phyloP scores from a whole-genome alignment of 164 flowering plant genomes.

The Kingdonia uniflora region DNA sequence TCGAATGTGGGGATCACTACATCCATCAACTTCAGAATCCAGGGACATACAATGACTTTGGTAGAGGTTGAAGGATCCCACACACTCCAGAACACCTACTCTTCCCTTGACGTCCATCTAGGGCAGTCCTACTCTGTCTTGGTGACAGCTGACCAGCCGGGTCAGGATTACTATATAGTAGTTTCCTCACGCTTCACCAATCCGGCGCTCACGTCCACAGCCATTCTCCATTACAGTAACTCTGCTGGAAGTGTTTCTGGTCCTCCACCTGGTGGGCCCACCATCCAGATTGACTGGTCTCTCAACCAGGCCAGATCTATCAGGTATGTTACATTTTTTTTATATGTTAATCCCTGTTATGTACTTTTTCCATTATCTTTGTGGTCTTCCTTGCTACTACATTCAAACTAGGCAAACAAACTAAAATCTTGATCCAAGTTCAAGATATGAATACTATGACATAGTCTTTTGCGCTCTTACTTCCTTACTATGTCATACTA shows the following conservation, averaged over 20 bases:
- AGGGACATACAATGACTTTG: slow-evolving; percentile 74
- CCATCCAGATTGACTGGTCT: slow-evolving; percentile 67
- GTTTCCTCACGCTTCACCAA: slow-evolving; percentile 79
- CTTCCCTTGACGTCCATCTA: slow-evolving; percentile 74
- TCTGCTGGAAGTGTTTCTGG: slow-evolving; percentile 56
- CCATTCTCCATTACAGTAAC: slow-evolving; percentile 76
- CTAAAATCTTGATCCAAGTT: too few species aligned
- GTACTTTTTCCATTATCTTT: too few species aligned
- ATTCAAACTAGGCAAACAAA: too few species aligned
- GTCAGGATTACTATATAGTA: slow-evolving; percentile 69
- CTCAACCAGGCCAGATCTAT: slow-evolving; percentile 75
- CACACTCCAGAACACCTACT: slow-evolving; percentile 68
- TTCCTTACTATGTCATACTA: too few species aligned
- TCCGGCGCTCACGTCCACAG: slow-evolving; percentile 63
- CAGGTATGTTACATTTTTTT: slow-evolving; percentile 31
- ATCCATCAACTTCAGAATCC: slow-evolving; percentile 87
- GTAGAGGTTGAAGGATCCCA: slow-evolving; percentile 96
- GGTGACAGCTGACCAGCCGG: slow-evolving; percentile 79
- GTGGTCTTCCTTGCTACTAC: too few species aligned
- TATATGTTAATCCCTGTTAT: too few species aligned
- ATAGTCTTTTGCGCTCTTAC: too few species aligned
- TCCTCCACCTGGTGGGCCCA: slow-evolving; percentile 76
- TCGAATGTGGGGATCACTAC: slow-evolving; percentile 85
- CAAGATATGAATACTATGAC: too few species aligned
- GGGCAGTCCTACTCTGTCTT: slow-evolving; percentile 88